Conservation (phyloP, 176 grass and related monocot genomes). For the Paspalum vaginatum region DNA sequence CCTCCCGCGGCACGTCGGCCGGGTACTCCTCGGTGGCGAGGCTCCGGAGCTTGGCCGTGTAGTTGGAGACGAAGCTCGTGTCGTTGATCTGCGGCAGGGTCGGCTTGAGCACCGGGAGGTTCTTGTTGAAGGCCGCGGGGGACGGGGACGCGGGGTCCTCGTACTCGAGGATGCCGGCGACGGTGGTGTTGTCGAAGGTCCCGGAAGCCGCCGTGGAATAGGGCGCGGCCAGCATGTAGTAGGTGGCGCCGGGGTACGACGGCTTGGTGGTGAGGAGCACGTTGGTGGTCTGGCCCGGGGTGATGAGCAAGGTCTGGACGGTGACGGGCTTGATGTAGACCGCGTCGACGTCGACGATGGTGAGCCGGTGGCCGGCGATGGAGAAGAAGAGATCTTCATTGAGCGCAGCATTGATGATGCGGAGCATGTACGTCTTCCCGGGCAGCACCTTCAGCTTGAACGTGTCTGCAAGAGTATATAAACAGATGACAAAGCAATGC, state of each 20-base stretch:
- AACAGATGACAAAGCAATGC: no score
- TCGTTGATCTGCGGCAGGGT: slow-evolving; percentile 55
- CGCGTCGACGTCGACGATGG: slow-evolving; percentile 67
- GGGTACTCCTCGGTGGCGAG: slow-evolving; percentile 52
- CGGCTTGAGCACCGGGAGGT: slow-evolving; percentile 43
- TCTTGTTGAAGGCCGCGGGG: slow-evolving; percentile 44
- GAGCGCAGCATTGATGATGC: slow-evolving; percentile 77
- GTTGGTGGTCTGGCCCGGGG: slow-evolving; percentile 66
- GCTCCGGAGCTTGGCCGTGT: slow-evolving; percentile 61
- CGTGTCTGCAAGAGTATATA: slow-evolving; percentile 48
- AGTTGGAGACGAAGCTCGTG: slow-evolving; percentile 56
- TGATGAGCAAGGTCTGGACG: slow-evolving; percentile 52
- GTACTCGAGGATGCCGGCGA: slow-evolving; percentile 73
- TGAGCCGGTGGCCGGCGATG: slow-evolving; percentile 62
- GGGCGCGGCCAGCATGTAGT: slow-evolving; percentile 62
- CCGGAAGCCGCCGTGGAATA: slow-evolving; percentile 48
- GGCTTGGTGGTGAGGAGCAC: slow-evolving; percentile 66
- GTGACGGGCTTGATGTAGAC: slow-evolving; percentile 70
- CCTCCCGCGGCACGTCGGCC: slow-evolving; percentile 44
- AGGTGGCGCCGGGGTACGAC: slow-evolving; percentile 49
- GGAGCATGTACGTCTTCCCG: slow-evolving; percentile 74
- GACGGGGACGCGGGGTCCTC: slow-evolving; percentile 33
- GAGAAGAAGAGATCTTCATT: slow-evolving; percentile 86
- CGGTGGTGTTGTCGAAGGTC: slow-evolving; percentile 70
- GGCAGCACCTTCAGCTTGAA: slow-evolving; percentile 69